Conservation (phyloP, 495 filamentous ascomycete species). For the Hypoxylon fragiforme region DNA sequence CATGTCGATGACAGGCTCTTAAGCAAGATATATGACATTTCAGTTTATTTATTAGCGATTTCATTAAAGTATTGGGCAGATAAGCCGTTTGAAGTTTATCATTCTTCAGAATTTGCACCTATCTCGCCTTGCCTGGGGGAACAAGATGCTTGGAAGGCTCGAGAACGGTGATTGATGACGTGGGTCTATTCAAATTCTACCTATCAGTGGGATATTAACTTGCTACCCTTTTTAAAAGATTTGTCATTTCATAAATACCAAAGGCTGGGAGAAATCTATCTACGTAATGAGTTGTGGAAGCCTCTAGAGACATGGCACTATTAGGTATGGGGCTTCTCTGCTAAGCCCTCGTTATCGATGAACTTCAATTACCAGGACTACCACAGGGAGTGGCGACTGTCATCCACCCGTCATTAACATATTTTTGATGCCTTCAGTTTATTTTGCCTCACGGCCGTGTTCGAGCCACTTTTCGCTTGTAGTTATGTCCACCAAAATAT, state of each 20-base stretch:
- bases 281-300: neutral
- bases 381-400: neutral
- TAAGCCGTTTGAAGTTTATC: constrained; percentile 15
- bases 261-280: neutral
- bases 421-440: no score
- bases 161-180: constrained; percentile 1
- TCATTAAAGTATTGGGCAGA: neutral
- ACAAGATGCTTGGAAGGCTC: neutral
- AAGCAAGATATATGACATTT: constrained; percentile 24
- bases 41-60: constrained; percentile 2
- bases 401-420: neutral
- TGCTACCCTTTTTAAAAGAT: neutral
- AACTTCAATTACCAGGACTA: neutral
- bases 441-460: no score
- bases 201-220: neutral
- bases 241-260: constrained; percentile 1
- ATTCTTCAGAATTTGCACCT: neutral
- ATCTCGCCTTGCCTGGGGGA: constrained; percentile 4
- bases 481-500: no score
- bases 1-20: constrained; percentile 16
- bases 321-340: neutral
- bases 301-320: neutral
- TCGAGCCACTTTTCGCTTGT: no score
- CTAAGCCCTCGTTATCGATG: neutral
- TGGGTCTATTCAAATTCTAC: constrained; percentile 1